Conservation (phyloP, 2,329 filamentous ascomycete genomes). For the Clonostachys rhizophaga region DNA sequence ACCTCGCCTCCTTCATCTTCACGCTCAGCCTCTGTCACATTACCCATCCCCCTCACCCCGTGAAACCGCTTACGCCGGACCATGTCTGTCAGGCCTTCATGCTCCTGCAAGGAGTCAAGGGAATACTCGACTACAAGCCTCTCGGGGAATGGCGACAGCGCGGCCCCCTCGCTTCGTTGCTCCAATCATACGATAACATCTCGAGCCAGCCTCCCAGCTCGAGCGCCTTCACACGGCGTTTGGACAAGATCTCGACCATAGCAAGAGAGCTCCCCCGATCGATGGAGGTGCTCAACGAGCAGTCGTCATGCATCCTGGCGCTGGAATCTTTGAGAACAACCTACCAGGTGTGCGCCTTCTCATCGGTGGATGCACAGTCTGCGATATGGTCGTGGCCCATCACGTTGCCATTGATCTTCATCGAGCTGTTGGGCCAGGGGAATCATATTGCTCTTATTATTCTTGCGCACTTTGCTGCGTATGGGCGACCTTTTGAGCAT, state of each 20-base stretch:
- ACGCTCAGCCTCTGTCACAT: conserved; percentile 9
- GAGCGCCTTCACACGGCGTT: background rate
- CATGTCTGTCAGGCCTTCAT: conserved; percentile 11
- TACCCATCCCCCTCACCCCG: conserved; percentile 1
- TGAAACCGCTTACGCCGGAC: conserved; percentile 2
- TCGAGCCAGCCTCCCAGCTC: background rate
- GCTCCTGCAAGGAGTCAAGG: conserved; percentile 9
- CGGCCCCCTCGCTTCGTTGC: background rate
- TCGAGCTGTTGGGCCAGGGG: conserved; percentile 7
- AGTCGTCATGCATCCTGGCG: conserved; percentile 6
- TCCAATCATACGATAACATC: background rate
- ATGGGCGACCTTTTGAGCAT: conserved; percentile 2
- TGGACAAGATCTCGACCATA: conserved; percentile 6
- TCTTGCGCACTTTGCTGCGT: conserved; percentile 9
- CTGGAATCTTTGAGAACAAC: conserved; percentile 6
- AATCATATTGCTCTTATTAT: conserved; percentile 9
- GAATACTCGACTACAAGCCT: conserved; percentile 7
- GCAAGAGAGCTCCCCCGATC: conserved; percentile 4
- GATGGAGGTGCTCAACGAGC: conserved; percentile 2
- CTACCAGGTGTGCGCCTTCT: background rate
- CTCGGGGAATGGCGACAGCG: background rate
- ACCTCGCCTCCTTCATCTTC: conserved; percentile 11
- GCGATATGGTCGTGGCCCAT: conserved; percentile 7
- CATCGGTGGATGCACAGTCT: background rate
- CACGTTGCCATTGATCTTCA: conserved; percentile 6